Evolutionary conservation across 2,329 filamentous ascomycete species (phyloP), one percentile per base, ranked within the genome.

Genomic region (Penicillium griseofulvum): DNA sequence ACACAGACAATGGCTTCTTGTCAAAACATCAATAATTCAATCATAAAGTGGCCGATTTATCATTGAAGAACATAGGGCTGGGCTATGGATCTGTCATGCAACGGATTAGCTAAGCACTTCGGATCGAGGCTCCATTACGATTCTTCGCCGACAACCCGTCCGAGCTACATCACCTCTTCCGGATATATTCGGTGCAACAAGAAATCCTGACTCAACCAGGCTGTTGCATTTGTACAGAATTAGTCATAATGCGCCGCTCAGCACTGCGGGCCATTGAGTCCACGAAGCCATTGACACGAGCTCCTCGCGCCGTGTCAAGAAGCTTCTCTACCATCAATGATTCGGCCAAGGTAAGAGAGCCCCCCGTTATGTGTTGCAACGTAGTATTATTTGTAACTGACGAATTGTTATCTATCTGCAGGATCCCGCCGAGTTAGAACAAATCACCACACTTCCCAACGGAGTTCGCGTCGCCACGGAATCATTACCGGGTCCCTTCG

Each of bases 391-490:
- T 12, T 16, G 7, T 37, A 26, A 55, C 54, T 62, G 39, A 60
- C 54, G 26, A 49, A 42, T 6, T 33, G 11, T 19, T 42, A 28
- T 31, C 56, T 36, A 24, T 16, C 16, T 19, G 41, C 64, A 90
- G 85, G 92, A 97, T 70, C 90, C 91, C 14, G 87, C 87, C 46
- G 90, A 96, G 61, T 84, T 96, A 66, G 91, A 97, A 73, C 81
- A 88, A 63, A 87, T 97, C 67, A 96, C 92, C 8, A 92, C 87
- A 1, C 84, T 99, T 16, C 80, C 91, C 47, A 99, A 99, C 82
- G 94, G 94, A 69, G 79, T 99, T 62, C 90, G 93, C 55, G 91
- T 99, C 56, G 94, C 94, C 24, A 96, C 93, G 42, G 94, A 99
- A 73, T 91, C 92, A 54, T 83, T 97, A 11, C 92, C 93, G 1